These are phyloP conservation scores for Sporothrix phasma DNA, from an alignment of 2,329 filamentous ascomycete species.

Conservation along the genomic window DNA sequence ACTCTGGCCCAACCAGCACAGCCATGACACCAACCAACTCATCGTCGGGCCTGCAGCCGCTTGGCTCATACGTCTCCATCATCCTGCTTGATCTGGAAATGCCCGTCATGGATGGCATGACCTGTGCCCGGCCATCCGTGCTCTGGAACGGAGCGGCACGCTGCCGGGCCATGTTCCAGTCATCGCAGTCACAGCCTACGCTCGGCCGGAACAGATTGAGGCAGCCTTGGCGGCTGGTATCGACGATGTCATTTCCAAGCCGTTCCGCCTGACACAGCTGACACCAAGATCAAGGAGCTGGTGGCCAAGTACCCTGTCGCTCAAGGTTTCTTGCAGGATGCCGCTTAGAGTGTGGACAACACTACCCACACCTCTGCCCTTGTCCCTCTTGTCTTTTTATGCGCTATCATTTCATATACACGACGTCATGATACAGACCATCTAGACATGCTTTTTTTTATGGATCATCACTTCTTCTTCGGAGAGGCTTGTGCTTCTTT, in stretches of 20 bases:
- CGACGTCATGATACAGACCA: background rate
- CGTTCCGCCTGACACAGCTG: conserved; percentile 64
- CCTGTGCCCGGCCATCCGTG: conserved; percentile 59
- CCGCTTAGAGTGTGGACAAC: background rate
- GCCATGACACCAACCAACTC: background rate
- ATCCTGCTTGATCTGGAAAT: conserved; percentile 77
- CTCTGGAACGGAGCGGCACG: conserved; percentile 52
- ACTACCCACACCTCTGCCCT: background rate
- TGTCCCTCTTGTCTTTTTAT: background rate
- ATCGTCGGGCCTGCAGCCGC: background rate
- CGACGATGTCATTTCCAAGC: conserved; percentile 70
- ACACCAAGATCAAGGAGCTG: conserved; percentile 56
- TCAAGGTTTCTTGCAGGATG: background rate
- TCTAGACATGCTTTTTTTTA: background rate
- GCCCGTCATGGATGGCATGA: conserved; percentile 72
- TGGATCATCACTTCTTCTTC: background rate
- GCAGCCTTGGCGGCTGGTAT: conserved; percentile 64
- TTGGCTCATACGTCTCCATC: conserved; percentile 46
- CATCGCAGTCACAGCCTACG: conserved; percentile 77
- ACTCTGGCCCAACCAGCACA: background rate
- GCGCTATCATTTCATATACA: background rate
- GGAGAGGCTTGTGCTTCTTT: background rate
- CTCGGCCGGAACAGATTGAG: conserved; percentile 61
- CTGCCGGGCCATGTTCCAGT: conserved; percentile 61
- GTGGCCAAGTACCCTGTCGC: conserved; percentile 29